Base-by-base conservation (phyloP, 1,284 basidiomycete genomes). In the Agaricales sp. region DNA sequence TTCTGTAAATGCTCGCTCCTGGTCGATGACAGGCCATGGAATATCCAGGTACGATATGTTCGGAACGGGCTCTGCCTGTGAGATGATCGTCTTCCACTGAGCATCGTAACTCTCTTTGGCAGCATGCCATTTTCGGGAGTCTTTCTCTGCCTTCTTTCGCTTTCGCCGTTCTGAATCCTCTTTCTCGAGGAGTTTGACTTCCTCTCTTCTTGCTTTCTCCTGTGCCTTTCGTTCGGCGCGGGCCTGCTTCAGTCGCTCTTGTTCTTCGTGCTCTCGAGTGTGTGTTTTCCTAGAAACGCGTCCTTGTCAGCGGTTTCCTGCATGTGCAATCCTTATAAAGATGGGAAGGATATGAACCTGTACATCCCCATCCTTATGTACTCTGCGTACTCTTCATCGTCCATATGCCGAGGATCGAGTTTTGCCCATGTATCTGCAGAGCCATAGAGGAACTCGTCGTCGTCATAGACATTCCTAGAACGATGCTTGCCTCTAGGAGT, bases 381-480 rank as follows among this genome's bases (percentile, higher is more conserved):
- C 58, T 91, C 87, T 2, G 81, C 78, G 55, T 91, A 91, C 55
- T 87, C 80, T 53, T 91, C 85, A n/a, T 90, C 87, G 56, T 86
- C 82, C 82, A 91, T 82, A 51, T 67, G 57, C 23, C 63, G 66
- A 14, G 83, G 82, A 54, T 86, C 69, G 20, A 71, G 56, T 4
- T 23, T 4, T 43, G 39, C 16, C 21, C 16, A 43, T 6, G 8
- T 43, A 43, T 18, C 18, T 11, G 51, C 37, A n/a, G 53, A 8
- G 39, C 16, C 55, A 26, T 65, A 68, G 21, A 68, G 53, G 41
- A 67, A 63, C 2, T 70, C 70, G 41, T 77, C 72, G 38, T 70
- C 72, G 49, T 65, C 65, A 51, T 62, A 65, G 52, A 58, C 56
- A 48, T 55, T 61, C 56, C 57, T 62, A 53, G 51, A 63, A 54